phyloP scores from a whole-genome alignment of 2,329 filamentous ascomycete genomes.

The Arthrinium puccinioides region DNA sequence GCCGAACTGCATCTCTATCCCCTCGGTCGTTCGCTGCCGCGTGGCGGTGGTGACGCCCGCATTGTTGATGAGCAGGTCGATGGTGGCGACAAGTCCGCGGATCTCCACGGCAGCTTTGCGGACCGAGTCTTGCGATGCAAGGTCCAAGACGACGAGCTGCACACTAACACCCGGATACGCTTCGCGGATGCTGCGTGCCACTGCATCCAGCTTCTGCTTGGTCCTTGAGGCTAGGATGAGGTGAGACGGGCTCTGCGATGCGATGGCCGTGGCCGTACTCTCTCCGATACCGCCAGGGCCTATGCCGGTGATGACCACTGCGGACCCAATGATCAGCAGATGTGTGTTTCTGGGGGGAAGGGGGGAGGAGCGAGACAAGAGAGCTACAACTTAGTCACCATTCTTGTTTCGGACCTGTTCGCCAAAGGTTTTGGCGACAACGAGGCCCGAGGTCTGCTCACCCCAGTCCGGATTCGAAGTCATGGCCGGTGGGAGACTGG shows the following conservation, averaged over 20 bases:
- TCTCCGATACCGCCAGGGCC: conserved; percentile 33
- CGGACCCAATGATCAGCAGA: too few species aligned
- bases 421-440: conserved; percentile 23
- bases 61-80: conserved; percentile 37
- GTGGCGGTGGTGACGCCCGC: conserved; percentile 28
- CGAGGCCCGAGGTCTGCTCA: conserved; percentile 24
- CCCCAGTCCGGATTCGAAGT: conserved; percentile 21
- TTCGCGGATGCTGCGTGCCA: conserved; percentile 26
- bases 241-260: conserved; percentile 31
- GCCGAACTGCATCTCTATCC: conserved; percentile 34
- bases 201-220: conserved; percentile 30
- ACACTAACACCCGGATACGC: conserved; percentile 27
- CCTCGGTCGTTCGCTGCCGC: conserved; percentile 32
- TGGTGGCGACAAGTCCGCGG: conserved; percentile 16
- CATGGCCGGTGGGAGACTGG: conserved; percentile 11
- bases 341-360: neutral
- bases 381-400: too few species aligned
- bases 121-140: conserved; percentile 28
- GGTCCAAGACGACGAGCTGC: conserved; percentile 26
- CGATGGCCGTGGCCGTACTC: conserved; percentile 33
- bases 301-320: conserved; percentile 35
- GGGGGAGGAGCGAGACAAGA: too few species aligned
- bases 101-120: conserved; percentile 28
- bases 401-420: conserved; percentile 16
- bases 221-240: conserved; percentile 40